Evolutionary conservation across 1,284 basidiomycete genomes (phyloP).

Genomic region (Ustilago sp.): DNA sequence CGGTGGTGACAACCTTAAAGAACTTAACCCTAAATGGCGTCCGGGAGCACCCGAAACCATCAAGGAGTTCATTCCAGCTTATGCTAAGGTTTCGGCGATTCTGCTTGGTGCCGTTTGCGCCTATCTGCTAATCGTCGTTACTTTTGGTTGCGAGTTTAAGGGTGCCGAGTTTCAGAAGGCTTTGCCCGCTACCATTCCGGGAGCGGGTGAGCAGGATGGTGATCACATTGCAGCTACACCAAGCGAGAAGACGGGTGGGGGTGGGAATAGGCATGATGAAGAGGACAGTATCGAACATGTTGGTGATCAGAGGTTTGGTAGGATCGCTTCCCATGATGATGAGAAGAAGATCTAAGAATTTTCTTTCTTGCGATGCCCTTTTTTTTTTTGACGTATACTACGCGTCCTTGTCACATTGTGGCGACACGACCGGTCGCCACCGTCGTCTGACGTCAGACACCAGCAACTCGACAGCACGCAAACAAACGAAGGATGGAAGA

Average conservation of each 20-base stretch:
- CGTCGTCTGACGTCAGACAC: not conserved
- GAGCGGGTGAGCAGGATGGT: conserved; percentile 36
- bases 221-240: conserved; percentile 4
- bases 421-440: not conserved
- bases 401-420: not conserved
- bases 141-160: conserved; percentile 71
- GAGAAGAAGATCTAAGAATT: conserved; percentile 35
- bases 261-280: conserved; percentile 25
- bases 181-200: conserved; percentile 29
- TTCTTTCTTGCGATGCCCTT: not conserved
- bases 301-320: conserved; percentile 20
- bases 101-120: conserved; percentile 76
- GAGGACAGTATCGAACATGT: conserved; percentile 49
- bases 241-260: not conserved
- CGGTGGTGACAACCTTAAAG: conserved; percentile 71
- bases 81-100: conserved; percentile 87
- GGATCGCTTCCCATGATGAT: conserved; percentile 16
- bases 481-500: not conserved
- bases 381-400: not conserved
- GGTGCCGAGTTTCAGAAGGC: conserved; percentile 80
- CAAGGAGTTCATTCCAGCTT: conserved; percentile 78
- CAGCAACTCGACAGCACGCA: not conserved
- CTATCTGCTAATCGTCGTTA: conserved; percentile 65
- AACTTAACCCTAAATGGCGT: conserved; percentile 51
- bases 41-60: conserved; percentile 27